Evolutionary conservation across 495 filamentous ascomycete species (phyloP), one percentile per base, ranked within the genome.

Genomic region (Neurospora tetraspora): DNA sequence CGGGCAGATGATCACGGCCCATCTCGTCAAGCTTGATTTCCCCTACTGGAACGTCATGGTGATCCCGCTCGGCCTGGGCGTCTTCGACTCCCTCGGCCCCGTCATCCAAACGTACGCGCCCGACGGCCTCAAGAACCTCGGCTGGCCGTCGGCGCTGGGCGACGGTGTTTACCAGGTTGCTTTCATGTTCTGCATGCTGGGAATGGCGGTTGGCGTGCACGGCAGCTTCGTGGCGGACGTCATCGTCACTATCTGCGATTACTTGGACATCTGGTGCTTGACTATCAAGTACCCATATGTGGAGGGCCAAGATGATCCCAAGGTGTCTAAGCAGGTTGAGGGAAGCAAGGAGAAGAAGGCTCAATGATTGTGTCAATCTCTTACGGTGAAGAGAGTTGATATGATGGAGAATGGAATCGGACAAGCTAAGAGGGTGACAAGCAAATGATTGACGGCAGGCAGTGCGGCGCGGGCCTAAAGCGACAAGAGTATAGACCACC

Each of bases 261-360:
- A 97, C 80, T 86, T 97, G 71, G 96, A 99, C 80, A 99, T 99
- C 77, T 98, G 93, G 93, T 99, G 96, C 78, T 85, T 98, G 81
- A 97, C 92, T 0, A 99, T 99, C 81, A 99, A 99, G 86, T 90
- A 94, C 76, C 87, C 87, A 42, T 87, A 84, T 73, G 83, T 85
- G 7, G 84, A 85, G 77, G 81, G 71, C 5, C 72, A 72, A 23
- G 81, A 85, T 68, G 76, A 77, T 23, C 70, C 72, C 1, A 80
- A 77, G 47, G 23, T 34, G 47, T 68, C 71, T 40, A 61, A 70
- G 70, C 73, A 78, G 69, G 18, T 43, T 37, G 76, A 65, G 38
- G 71, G 65, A 39, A 16, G 27, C 36, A 31, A 27, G 16, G 70
- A 75, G 34, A 83, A 81, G 76, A 83, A 81, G 77, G 73, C 38